Evolutionary conservation across 2,329 filamentous ascomycete species (phyloP).

Genomic region (Venturia carpophila): DNA sequence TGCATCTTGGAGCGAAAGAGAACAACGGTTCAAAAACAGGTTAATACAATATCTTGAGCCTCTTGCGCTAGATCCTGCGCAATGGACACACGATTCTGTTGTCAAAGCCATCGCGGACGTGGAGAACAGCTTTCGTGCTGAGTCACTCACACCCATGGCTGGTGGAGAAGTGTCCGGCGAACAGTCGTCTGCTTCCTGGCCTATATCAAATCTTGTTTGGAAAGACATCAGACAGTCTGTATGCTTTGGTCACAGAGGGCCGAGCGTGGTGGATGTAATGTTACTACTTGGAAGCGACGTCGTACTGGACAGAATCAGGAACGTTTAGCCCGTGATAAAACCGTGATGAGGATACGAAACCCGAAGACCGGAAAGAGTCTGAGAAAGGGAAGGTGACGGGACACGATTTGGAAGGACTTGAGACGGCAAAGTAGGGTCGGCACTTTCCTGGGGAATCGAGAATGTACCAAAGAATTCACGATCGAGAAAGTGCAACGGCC

Average conservation of each 20-base stretch:
- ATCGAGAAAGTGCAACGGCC: neutral
- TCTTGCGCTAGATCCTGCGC: neutral
- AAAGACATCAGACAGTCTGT: conserved; percentile 3
- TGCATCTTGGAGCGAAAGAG: neutral
- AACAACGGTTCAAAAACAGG: neutral
- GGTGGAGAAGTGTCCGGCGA: neutral
- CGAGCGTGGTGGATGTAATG: conserved; percentile 18
- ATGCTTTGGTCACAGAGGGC: conserved; percentile 10
- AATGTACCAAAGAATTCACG: neutral
- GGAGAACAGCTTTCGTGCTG: neutral
- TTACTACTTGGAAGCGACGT: conserved; percentile 16
- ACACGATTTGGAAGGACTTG: neutral
- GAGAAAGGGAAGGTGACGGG: neutral
- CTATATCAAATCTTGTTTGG: conserved; percentile 12
- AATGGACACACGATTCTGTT: neutral
- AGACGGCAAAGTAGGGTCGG: neutral
- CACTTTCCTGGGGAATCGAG: neutral
- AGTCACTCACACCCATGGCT: neutral
- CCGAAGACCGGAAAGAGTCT: neutral
- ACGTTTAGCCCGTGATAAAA: neutral
- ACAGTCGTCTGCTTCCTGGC: neutral
- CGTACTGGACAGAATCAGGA: conserved; percentile 13
- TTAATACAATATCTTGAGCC: neutral
- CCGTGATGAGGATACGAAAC: neutral
- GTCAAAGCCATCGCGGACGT: neutral